These are phyloP conservation scores for Ambrosia trifida DNA, from an alignment of 129 eudicot species.

Conservation along the genomic window DNA sequence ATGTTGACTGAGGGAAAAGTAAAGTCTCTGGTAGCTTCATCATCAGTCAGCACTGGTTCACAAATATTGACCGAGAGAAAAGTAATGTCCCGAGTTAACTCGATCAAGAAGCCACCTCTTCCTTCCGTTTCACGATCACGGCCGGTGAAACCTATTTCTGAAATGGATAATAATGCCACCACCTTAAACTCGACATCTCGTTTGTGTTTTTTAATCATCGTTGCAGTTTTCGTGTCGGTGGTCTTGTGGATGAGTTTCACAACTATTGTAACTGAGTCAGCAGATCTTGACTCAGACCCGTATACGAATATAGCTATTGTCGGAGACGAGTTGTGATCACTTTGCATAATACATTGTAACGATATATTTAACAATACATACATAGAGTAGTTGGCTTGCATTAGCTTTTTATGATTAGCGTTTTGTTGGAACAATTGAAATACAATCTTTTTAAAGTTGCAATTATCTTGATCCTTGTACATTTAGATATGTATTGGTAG, in stretches of 20 bases:
- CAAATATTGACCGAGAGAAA: conserved; percentile 13
- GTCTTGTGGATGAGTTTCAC: conserved; percentile 42
- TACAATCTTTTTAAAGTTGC: not conserved
- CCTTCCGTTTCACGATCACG: conserved; percentile 3
- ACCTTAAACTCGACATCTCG: conserved; percentile 6
- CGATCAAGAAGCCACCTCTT: conserved; percentile 31
- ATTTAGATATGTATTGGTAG: no score
- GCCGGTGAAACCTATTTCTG: not conserved
- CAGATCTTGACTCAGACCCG: conserved; percentile 29
- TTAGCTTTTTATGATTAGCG: not conserved
- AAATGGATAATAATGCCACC: not conserved
- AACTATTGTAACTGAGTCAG: not conserved
- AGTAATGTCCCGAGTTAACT: not conserved
- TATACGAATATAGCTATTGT: conserved; percentile 32
- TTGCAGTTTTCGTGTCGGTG: conserved; percentile 37
- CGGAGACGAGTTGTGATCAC: conserved; percentile 35
- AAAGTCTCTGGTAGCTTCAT: not conserved
- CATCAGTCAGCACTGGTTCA: conserved; percentile 4
- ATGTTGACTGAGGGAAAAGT: not conserved
- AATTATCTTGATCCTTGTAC: no score
- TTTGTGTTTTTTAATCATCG: conserved; percentile 23
- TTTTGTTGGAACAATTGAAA: not conserved
- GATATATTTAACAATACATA: not conserved
- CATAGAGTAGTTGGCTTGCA: not conserved
- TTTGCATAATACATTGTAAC: not conserved